A percentile compares a stretch with the other conserved stretches of the same genome.
Evolutionary conservation across 225 moss, liverwort and hornwort species (phyloP).

Genomic region (Ulota crispa): DNA sequence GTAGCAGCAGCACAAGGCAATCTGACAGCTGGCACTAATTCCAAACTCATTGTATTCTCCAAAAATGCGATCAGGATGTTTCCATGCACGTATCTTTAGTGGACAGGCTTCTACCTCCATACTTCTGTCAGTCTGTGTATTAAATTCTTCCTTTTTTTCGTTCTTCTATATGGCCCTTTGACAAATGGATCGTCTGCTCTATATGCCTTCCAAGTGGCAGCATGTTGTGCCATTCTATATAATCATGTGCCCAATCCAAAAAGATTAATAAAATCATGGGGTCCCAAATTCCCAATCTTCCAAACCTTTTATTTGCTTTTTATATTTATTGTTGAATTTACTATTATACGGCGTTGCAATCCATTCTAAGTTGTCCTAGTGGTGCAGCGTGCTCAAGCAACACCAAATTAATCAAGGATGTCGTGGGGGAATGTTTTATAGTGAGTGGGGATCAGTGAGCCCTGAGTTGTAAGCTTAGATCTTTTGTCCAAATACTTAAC

Average conservation of each 20-base stretch:
- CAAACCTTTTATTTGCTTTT: no score
- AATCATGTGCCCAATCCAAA: not conserved
- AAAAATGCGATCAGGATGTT: not conserved
- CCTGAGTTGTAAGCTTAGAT: no score
- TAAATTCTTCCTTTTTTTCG: rapidly evolving
- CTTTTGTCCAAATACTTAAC: no score
- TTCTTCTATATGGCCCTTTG: not conserved
- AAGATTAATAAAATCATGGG: not conserved
- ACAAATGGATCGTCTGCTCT: not conserved
- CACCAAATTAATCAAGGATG: no score
- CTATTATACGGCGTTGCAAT: no score
- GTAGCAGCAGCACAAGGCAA: rapidly evolving
- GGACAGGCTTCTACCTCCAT: not conserved
- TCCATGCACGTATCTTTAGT: not conserved
- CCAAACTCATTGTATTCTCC: not conserved
- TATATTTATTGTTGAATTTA: no score
- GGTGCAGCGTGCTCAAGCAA: no score
- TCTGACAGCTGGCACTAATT: not conserved
- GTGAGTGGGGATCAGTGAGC: no score
- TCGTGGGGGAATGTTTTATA: no score
- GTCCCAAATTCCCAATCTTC: no score
- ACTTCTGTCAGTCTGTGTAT: rapidly evolving
- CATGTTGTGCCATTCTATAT: not conserved
- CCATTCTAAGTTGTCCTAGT: no score
- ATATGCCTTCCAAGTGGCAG: not conserved